Evolutionary conservation across 2,329 filamentous ascomycete species (phyloP).

Genomic region (Simplicillium aogashimaense): DNA sequence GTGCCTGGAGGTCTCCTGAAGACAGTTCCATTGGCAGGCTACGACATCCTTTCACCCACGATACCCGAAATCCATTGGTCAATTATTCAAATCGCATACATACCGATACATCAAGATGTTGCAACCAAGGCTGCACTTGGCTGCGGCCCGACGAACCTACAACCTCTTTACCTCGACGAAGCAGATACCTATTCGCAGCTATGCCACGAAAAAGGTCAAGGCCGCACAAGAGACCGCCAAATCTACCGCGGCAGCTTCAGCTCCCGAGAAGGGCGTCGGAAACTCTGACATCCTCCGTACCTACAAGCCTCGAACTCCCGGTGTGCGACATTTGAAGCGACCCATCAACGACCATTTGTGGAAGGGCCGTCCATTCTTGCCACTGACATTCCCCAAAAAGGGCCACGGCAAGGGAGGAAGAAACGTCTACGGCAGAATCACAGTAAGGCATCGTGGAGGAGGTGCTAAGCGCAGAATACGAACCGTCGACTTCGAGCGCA

Average conservation of each 20-base stretch:
- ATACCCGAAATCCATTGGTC: not conserved
- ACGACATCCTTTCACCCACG: not conserved
- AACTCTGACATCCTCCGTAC: conserved; percentile 53
- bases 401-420: conserved; percentile 88
- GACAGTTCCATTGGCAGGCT: not conserved
- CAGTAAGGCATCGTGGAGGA: conserved; percentile 84
- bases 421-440: conserved; percentile 78
- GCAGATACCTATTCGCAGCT: conserved; percentile 2
- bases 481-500: conserved; percentile 79
- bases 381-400: conserved; percentile 84
- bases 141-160: conserved; percentile 1
- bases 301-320: conserved; percentile 89
- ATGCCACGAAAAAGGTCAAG: not conserved
- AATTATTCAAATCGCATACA: not conserved
- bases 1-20: too few relatives aligned
- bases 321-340: conserved; percentile 80
- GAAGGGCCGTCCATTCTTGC: conserved; percentile 78
- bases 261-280: conserved; percentile 13
- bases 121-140: conserved; percentile 4
- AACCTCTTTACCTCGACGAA: conserved; percentile 3
- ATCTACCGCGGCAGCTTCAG: conserved; percentile 11
- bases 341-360: conserved; percentile 95
- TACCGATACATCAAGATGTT: conserved; percentile 2
- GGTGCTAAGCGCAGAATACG: conserved; percentile 87
- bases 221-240: not conserved